Evolutionary conservation across 306 rosid genomes (phyloP).

Genomic region (Delonix regia): DNA sequence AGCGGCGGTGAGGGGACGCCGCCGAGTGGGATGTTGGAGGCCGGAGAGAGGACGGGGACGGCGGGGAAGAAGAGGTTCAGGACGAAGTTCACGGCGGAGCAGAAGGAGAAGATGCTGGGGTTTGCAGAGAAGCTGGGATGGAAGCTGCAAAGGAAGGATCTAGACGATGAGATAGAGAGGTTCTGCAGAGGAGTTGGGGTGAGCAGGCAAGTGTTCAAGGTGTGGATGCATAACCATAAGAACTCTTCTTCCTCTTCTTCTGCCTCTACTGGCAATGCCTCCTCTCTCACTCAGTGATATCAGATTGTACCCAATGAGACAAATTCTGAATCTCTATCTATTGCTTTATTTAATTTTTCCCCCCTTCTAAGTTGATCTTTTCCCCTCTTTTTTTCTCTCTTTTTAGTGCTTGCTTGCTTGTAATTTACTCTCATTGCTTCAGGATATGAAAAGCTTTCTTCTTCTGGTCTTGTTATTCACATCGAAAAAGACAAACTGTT

Average conservation of each 20-base stretch:
- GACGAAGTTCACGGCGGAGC: conserved; percentile 73
- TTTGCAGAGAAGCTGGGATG: conserved; percentile 88
- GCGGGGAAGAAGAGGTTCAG: conserved; percentile 67
- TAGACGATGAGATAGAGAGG: conserved; percentile 76
- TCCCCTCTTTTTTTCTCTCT: neutral
- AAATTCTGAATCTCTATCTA: neutral
- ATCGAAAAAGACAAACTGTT: neutral
- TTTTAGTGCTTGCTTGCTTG: conserved; percentile 34
- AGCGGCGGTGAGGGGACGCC: conserved; percentile 28
- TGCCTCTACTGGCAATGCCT: conserved; percentile 57
- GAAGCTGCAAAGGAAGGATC: conserved; percentile 76
- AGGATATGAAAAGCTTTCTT: conserved; percentile 1
- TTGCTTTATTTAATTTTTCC: no score
- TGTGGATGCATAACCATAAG: conserved; percentile 94
- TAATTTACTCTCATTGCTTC: conserved; percentile 22
- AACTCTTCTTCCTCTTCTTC: conserved; percentile 55
- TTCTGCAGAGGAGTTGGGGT: conserved; percentile 73
- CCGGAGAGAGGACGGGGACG: conserved; percentile 21
- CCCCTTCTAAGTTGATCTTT: no score
- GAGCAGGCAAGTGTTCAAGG: conserved; percentile 78
- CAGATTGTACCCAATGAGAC: neutral
- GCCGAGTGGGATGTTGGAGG: conserved; percentile 19
- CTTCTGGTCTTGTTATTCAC: neutral
- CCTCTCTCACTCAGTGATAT: conserved; percentile 63
- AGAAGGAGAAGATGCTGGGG: conserved; percentile 84